Base-by-base conservation (phyloP, 176 grass and related monocot genomes). In the Musa acuminata region DNA sequence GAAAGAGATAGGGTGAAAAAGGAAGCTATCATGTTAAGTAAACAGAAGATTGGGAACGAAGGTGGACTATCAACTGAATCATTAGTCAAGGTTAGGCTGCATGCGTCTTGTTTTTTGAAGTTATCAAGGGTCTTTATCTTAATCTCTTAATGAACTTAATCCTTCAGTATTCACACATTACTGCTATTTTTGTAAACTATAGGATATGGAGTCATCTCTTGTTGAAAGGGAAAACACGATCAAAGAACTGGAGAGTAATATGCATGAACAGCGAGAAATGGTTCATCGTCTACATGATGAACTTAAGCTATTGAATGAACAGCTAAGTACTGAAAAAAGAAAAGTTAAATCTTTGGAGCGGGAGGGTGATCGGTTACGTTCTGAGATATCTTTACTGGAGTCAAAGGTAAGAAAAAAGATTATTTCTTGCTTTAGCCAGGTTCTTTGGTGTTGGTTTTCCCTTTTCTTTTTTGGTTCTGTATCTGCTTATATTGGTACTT, bases 341-440 rank as follows among this genome's bases (percentile, higher is more conserved):
- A 93, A 88, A 80, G 72, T 77, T 23, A 98, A 93, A 63, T 98
- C 90, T 49, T 83, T 93, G 78, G 95, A 98, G 90, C 79, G 95
- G 72, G 90, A 98, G 69, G 91, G 82, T 82, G 95, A 98, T 72
- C 87, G 92, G 55, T 74, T 98, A 72, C 90, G 86, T 64, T 84
- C 88, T 67, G 90, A 93, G 79, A 82, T 98, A 50, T 85, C 90
- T 29, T 83, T 98, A 77, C 80, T 98, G 22, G 95, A 98, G 84
- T 93, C 90, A 26, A 98, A 98, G 95, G 95, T 98, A 78, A 19
- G 55, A 35, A 35, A 20, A 63, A 51, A 8, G 29, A 80, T 72
- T 10, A 20, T 70, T 70, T 50, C 13, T 49, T 11, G 14, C 21
- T 51, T 17, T 17, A 49, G 27, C 24, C 35, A 49, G 67, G 35